Base-by-base conservation (phyloP, 805 yeast genomes). In the Debaryomyces castellii region DNA sequence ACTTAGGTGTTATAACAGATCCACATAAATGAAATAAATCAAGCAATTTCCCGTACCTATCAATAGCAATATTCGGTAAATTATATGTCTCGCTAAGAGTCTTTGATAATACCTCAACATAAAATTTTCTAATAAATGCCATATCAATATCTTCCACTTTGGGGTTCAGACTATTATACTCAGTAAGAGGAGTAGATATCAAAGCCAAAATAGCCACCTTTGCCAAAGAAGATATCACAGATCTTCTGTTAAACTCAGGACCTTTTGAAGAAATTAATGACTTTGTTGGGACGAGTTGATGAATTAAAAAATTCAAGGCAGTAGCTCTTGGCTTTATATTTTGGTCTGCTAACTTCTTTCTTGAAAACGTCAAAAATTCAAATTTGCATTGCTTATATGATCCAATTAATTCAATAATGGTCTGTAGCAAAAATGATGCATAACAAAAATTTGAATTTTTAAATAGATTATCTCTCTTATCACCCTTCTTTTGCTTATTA, bases 371-470 rank as follows among this genome's bases (percentile, higher is more conserved):
- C 46, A 90, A 67, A 55, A 91, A 86, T 55, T 90, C 96, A 41
- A 87, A 74, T 60, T 91, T 91, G 41, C 90, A 80, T 50, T 83
- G 84, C 50, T 83, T 85, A 60, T 90, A 91, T 1, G 96, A 87
- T 1, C 83, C 79, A 6, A 91, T 63, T 6, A 89, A 65, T 53
- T 91, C 97, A 0, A 83, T 76, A 33, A 90, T 63, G 0, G 81
- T 66, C 52, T 83, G 87, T 33, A 91, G 65, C 39, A 91, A 63
- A 60, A 84, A 90, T 37, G 84, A 76, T 47, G 82, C 80, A 54
- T 87, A 84, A 0, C 83, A 75, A 62, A 84, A 87, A 24, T 78
- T 73, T 6, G 73, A 67, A 57, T 86, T 87, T 45, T 69, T 73
- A 39, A 75, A 62, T 10, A 78, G 60, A 37, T 70, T 68, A 0